Evolutionary conservation across 306 rosid species (phyloP).

Genomic region (Castanopsis chinensis): DNA sequence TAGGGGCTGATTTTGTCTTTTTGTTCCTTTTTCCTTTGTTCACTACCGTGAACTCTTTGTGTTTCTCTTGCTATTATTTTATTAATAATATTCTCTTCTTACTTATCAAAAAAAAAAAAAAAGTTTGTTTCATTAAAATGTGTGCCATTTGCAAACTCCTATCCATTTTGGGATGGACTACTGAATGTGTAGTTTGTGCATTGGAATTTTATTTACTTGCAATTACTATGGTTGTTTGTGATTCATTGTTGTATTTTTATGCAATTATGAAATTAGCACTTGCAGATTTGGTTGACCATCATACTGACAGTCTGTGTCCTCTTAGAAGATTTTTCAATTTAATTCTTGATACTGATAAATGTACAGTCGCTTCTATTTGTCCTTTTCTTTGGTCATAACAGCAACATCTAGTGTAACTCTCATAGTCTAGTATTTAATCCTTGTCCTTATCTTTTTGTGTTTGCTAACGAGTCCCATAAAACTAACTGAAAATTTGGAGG

Average conservation of each 20-base stretch:
- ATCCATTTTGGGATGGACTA: neutral
- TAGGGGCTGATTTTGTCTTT: no score
- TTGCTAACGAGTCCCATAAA: neutral
- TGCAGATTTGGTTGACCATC: neutral
- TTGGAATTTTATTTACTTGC: neutral
- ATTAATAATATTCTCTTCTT: no score
- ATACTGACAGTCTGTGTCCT: neutral
- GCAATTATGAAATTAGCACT: neutral
- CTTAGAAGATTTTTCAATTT: neutral
- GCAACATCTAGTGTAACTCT: constrained; percentile 11
- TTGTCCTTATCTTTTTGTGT: neutral
- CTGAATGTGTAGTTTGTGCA: neutral
- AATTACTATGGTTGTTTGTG: neutral
- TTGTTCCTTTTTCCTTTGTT: no score
- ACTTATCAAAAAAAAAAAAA: no score
- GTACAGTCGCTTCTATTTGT: neutral
- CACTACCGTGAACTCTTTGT: no score
- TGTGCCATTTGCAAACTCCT: no score
- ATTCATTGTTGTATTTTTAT: neutral
- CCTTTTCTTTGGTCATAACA: neutral
- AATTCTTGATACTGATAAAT: neutral
- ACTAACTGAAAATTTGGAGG: no score
- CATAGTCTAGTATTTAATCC: constrained; percentile 1
- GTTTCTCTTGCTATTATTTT: no score
- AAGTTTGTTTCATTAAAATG: no score